phyloP scores from a whole-genome alignment of 257 asterid genomes.

The Solanum corneliomulleri region DNA sequence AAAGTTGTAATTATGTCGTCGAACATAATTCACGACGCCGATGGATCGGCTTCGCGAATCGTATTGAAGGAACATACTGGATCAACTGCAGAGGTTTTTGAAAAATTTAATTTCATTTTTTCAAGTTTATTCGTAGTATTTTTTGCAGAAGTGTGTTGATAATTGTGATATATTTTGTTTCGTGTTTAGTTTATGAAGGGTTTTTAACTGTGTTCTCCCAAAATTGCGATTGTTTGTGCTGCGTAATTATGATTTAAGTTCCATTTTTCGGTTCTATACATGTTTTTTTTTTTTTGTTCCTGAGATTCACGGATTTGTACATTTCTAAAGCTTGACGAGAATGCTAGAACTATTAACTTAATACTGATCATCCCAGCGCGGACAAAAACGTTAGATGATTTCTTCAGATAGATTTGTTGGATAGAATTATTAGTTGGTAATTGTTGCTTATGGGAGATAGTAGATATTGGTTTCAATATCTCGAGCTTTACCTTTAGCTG shows the following conservation, averaged over 20 bases:
- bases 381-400: not conserved
- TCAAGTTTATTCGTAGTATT: not conserved
- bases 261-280: not conserved
- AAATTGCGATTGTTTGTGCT: not conserved
- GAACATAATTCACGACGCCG: constrained; percentile 36
- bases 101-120: not conserved
- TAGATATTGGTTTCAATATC: not conserved
- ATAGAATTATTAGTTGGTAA: not conserved
- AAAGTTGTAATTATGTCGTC: constrained; percentile 25
- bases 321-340: not conserved
- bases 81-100: constrained; percentile 64
- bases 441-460: not conserved
- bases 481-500: not conserved
- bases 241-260: not conserved
- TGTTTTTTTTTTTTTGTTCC: not conserved
- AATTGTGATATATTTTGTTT: not conserved
- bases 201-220: not conserved
- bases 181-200: not conserved
- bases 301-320: not conserved
- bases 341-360: not conserved
- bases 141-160: not conserved
- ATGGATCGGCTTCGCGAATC: constrained; percentile 46
- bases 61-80: constrained; percentile 60
- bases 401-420: not conserved
- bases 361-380: not conserved